These are phyloP conservation scores for Leccinum ochraceum DNA, from an alignment of 768 basidiomycete genomes.

Conservation along the genomic window DNA sequence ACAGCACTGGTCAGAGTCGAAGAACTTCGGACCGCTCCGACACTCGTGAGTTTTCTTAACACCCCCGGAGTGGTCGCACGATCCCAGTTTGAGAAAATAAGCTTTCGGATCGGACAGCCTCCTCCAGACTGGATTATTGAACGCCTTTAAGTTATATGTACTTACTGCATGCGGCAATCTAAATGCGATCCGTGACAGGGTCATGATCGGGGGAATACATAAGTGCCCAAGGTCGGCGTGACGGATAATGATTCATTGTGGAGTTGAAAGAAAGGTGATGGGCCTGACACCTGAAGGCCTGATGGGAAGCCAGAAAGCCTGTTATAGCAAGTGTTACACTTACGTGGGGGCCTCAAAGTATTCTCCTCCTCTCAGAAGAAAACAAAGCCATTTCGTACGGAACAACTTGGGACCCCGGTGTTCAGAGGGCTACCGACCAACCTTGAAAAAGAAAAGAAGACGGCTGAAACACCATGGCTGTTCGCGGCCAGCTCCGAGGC, in stretches of 20 bases:
- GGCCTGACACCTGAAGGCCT: neutral
- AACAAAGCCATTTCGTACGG: neutral
- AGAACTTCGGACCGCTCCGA: neutral
- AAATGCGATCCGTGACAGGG: neutral
- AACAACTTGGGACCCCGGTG: neutral
- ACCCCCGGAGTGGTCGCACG: neutral
- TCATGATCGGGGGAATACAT: neutral
- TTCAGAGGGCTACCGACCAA: neutral
- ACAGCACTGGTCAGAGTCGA: neutral
- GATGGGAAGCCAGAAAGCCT: neutral
- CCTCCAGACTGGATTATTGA: neutral
- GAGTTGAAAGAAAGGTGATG: neutral
- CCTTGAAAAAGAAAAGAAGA: neutral
- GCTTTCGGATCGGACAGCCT: neutral
- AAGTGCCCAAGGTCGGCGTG: neutral
- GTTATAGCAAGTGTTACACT: neutral
- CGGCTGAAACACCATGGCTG: too few species aligned
- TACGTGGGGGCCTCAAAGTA: neutral
- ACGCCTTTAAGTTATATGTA: neutral
- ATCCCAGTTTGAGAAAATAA: constrained; percentile 7
- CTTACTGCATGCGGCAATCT: neutral
- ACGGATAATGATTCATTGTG: neutral
- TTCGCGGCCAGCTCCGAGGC: neutral
- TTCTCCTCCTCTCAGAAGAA: neutral
- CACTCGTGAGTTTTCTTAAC: too few species aligned